Percentiles rank a stretch among this genome's conserved stretches.
Evolutionary conservation across 202 grass and related monocot species (phyloP).

Genomic region (Musa balbisiana): DNA sequence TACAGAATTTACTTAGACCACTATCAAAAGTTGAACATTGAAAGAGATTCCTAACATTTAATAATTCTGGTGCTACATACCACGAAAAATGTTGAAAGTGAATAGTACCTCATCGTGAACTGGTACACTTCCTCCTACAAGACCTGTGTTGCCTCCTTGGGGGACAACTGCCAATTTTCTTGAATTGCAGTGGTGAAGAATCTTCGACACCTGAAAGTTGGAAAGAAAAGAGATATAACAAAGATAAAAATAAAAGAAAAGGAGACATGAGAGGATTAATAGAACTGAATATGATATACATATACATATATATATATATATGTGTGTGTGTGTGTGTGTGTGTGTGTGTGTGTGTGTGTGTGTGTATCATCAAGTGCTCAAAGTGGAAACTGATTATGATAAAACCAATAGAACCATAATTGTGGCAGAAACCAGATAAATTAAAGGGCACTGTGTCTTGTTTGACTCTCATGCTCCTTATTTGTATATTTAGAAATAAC

Average conservation of each 20-base stretch:
- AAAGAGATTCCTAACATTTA: not conserved
- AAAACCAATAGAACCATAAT: no score
- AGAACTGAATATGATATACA: not conserved
- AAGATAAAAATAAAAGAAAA: constrained; percentile 21
- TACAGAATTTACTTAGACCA: not conserved
- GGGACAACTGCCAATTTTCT: constrained; percentile 78
- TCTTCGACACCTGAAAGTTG: constrained; percentile 75
- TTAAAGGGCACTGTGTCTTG: not conserved
- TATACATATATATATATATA: no score
- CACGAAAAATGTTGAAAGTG: not conserved
- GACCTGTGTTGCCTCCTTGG: constrained; percentile 98
- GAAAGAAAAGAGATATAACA: not conserved
- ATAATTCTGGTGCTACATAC: not conserved
- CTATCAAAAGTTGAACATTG: not conserved
- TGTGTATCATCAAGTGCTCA: not conserved
- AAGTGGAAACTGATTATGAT: no score
- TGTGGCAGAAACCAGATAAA: no score
- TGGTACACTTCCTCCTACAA: constrained; percentile 93
- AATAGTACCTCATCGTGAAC: constrained; percentile 78
- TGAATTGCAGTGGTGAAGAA: constrained; percentile 87
- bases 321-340: no score
- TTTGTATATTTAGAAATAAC: not conserved
- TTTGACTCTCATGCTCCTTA: not conserved
- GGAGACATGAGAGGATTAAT: not conserved
- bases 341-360: no score